phyloP scores from a whole-genome alignment of 2,329 filamentous ascomycete species.

The Fusarium marasasianum region DNA sequence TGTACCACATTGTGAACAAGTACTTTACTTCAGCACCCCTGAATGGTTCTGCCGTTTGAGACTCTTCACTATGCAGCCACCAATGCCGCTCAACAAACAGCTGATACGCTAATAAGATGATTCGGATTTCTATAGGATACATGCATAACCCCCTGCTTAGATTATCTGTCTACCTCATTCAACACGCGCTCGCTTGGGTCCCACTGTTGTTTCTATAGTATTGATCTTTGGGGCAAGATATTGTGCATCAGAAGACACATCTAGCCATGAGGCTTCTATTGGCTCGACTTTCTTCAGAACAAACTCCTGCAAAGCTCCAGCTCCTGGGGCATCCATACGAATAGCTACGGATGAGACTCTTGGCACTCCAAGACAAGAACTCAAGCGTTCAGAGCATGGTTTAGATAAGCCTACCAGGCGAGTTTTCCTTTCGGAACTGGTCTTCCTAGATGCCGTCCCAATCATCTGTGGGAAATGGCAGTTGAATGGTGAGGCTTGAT shows the following conservation, averaged over 20 bases:
- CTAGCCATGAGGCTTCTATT: conserved; percentile 65
- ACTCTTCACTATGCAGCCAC: background rate
- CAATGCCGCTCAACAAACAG: background rate
- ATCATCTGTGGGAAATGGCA: conserved; percentile 68
- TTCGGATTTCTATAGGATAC: background rate
- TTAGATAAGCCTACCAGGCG: conserved; percentile 71
- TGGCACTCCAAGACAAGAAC: conserved; percentile 66
- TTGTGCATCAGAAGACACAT: conserved; percentile 25
- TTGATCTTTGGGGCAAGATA: conserved; percentile 50
- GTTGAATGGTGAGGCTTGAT: conserved; percentile 66
- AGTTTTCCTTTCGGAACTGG: conserved; percentile 53
- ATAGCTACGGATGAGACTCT: conserved; percentile 73
- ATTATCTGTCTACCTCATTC: background rate
- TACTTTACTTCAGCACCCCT: background rate
- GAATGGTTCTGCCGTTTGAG: background rate
- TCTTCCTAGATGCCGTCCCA: conserved; percentile 57
- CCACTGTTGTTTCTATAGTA: conserved; percentile 49
- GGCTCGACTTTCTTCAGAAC: conserved; percentile 61
- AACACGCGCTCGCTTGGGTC: conserved; percentile 43
- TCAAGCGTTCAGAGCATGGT: conserved; percentile 66
- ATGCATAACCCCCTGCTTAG: background rate
- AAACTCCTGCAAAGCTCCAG: conserved; percentile 65
- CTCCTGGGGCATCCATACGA: conserved; percentile 63
- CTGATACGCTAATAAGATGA: background rate
- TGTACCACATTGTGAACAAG: background rate